Percentiles rank a stretch among this genome's conserved stretches.
Evolutionary conservation across 169 alveolate species (phyloP).

Genomic region (Eimeria falciformis): DNA sequence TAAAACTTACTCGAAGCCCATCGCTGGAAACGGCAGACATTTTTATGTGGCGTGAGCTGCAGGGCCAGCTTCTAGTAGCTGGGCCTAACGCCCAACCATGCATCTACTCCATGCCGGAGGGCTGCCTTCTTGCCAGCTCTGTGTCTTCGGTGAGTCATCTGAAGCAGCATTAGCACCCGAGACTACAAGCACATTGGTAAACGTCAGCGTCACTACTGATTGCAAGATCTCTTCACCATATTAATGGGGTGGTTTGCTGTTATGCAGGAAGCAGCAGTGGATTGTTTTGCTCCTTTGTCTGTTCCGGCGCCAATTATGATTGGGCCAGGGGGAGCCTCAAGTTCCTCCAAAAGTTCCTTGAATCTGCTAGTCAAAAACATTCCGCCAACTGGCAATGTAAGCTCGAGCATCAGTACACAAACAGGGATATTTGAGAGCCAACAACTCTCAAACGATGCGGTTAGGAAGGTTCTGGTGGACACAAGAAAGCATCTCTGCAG

Average conservation of each 20-base stretch:
- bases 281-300: constrained; percentile 25
- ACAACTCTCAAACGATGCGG: too few species aligned
- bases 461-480: too few species aligned
- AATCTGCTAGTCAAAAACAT: neutral
- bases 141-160: neutral
- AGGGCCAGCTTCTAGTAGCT: constrained; percentile 53
- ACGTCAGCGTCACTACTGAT: too few species aligned
- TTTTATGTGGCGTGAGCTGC: neutral
- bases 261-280: constrained; percentile 40
- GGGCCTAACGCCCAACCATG: constrained; percentile 39
- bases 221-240: too few species aligned
- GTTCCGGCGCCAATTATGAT: constrained; percentile 19
- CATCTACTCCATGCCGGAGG: constrained; percentile 50
- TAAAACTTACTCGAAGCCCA: too few species aligned
- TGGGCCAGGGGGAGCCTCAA: constrained; percentile 29
- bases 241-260: neutral
- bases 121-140: constrained; percentile 57
- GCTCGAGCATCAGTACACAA: neutral
- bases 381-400: constrained; percentile 24
- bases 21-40: too few species aligned
- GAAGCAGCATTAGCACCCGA: neutral
- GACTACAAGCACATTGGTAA: too few species aligned
- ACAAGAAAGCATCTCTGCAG: too few species aligned
- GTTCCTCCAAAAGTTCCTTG: neutral
- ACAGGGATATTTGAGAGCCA: too few species aligned